Evolutionary conservation across 495 filamentous ascomycete species (phyloP).

Genomic region (Aspergillus sclerotiicarbonarius): DNA sequence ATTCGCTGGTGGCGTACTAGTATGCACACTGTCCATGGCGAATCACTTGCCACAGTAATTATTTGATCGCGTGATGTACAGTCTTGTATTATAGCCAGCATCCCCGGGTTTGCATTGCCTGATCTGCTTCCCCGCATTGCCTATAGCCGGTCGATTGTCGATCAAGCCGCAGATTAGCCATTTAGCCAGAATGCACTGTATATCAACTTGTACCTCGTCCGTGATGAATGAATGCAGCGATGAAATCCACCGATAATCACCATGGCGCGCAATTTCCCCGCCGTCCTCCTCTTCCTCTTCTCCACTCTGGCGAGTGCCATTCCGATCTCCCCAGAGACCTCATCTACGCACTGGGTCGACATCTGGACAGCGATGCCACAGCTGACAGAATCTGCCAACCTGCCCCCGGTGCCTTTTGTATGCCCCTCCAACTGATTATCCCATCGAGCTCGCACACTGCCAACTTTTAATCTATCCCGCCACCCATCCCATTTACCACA

Average conservation of each 20-base stretch:
- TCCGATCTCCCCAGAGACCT: neutral
- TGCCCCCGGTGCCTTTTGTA: conserved; percentile 61
- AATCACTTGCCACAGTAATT: too few species aligned
- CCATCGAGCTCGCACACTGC: too few species aligned
- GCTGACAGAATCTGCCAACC: conserved; percentile 59
- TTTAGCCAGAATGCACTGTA: neutral
- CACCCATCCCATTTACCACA: neutral
- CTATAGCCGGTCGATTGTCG: neutral
- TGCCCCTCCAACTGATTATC: too few species aligned
- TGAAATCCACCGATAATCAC: neutral
- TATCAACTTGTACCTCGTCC: neutral
- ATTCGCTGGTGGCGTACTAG: neutral
- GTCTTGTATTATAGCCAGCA: too few species aligned
- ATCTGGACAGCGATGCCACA: conserved; percentile 69
- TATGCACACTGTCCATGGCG: too few species aligned
- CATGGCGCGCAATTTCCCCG: neutral
- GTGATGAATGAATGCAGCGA: neutral
- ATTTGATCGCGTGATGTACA: too few species aligned
- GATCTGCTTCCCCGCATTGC: neutral
- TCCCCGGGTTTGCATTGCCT: too few species aligned
- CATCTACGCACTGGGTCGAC: conserved; percentile 56
- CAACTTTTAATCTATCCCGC: too few species aligned
- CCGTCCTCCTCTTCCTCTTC: neutral
- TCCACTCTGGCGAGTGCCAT: neutral
- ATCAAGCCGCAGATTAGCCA: neutral